Evolutionary conservation across 2,329 filamentous ascomycete genomes (phyloP), one percentile per base, ranked within the genome.

Genomic region (Alternaria brassicicola): DNA sequence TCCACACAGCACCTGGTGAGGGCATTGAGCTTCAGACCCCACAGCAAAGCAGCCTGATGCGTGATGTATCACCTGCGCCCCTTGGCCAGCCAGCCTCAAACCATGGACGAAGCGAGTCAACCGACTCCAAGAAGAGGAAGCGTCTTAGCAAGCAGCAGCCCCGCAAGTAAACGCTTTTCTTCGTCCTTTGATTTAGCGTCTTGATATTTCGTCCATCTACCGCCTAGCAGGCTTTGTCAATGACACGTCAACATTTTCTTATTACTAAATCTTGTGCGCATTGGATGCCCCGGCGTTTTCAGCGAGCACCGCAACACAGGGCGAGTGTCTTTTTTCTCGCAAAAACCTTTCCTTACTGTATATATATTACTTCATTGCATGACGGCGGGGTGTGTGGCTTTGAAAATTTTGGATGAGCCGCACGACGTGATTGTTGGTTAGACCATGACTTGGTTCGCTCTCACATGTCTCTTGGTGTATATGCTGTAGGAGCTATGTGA

Each of bases 21-120:
- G 70, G 73, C 13, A 73, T 75, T 33, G 77, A 79, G 64, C 63
- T 78, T 59, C 71, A 72, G 35, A 68, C 76, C 55, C 75, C 73
- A 26, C 72, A 77, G 57, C 69, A 70, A 46, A 66, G 57, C 33
- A 69, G 73, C 55, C 36, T 76, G 50, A 70, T 75, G 68, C 73
- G 74, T 36, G 73, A 76, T 26, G 69, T 72, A 6, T 74, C 71
- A 33, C 74, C 74, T 31, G 70, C 73, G 8, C 71, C 73, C 2
- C 60, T 71, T n/a, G 60, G 66, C n/a, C 63, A 66, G 21, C 53
- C 51, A 38, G 13, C 53, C 28, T 52, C 68, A 15, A 64, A 60
- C 47, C 73, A 76, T 54, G 59, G 62, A 46, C 64, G 75, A 48
- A 76, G 63, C 55, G 71, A 69, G 33, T 74, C 70, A 9, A 66